Percentiles rank a stretch among this genome's conserved stretches.
Conservation (phyloP, 345 rosid species). For the Leavenworthia alabamica region DNA sequence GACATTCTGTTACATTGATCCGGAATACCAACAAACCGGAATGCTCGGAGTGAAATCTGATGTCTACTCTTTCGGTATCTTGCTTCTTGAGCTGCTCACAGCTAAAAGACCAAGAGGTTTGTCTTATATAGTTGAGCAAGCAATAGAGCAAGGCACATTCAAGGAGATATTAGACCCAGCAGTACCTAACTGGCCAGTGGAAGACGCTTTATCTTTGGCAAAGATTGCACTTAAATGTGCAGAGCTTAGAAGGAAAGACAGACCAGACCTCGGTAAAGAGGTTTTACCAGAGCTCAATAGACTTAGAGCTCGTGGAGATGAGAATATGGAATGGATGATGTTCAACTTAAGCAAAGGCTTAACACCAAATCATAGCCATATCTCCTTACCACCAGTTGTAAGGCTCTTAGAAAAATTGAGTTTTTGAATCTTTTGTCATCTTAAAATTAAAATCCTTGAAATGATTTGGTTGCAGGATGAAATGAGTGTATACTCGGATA, state of each 20-base stretch:
- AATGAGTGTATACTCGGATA: conserved; percentile 30
- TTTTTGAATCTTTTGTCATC: neutral
- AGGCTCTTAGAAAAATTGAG: neutral
- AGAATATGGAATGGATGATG: conserved; percentile 31
- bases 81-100: conserved; percentile 77
- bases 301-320: conserved; percentile 58
- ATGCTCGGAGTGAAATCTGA: conserved; percentile 90
- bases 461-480: conserved; percentile 42
- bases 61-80: conserved; percentile 72
- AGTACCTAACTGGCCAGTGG: conserved; percentile 73
- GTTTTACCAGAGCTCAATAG: conserved; percentile 57
- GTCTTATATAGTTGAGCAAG: conserved; percentile 43
- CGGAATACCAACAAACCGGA: conserved; percentile 95
- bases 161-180: conserved; percentile 56
- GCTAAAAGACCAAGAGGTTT: conserved; percentile 73
- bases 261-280: conserved; percentile 76
- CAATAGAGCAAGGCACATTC: conserved; percentile 55
- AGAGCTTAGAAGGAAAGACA: conserved; percentile 73
- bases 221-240: conserved; percentile 65
- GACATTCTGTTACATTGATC: conserved; percentile 89
- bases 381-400: conserved; percentile 35
- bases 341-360: conserved; percentile 21
- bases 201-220: conserved; percentile 53
- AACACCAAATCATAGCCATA: conserved; percentile 30
- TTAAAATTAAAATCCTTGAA: neutral